These are phyloP conservation scores for Ceratobasidium sp. DNA, from an alignment of 1,284 basidiomycete species.

Conservation along the genomic window DNA sequence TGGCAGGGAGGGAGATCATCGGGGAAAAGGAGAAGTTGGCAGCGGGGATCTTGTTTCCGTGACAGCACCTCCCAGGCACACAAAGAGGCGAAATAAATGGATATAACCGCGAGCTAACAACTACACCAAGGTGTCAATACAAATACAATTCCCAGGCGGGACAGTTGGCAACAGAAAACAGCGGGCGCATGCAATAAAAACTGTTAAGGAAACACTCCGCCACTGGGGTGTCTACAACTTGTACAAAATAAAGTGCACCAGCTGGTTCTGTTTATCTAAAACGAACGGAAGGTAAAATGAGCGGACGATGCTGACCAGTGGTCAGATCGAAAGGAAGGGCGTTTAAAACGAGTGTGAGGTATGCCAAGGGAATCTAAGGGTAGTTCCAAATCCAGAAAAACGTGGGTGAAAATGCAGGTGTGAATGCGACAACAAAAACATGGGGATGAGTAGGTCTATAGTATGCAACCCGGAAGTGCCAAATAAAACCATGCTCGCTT, in stretches of 20 bases:
- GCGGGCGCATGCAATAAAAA: conserved; percentile 19
- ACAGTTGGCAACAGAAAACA: neutral
- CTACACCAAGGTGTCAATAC: conserved; percentile 30
- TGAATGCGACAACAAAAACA: conserved; percentile 35
- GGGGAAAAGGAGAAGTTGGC: too few species aligned
- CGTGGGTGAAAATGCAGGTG: too few species aligned
- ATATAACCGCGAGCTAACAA: conserved; percentile 31
- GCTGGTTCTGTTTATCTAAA: conserved; percentile 29
- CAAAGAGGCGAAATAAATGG: conserved; percentile 30
- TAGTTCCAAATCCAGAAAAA: neutral
- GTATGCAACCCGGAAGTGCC: conserved; percentile 18
- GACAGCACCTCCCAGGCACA: conserved; percentile 5
- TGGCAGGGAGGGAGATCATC: too few species aligned
- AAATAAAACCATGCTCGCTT: neutral
- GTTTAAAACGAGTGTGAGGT: conserved; percentile 41
- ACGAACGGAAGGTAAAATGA: conserved; percentile 26
- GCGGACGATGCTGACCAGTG: conserved; percentile 21
- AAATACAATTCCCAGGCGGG: conserved; percentile 30
- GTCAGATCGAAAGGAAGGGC: conserved; percentile 24
- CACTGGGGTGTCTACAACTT: conserved; percentile 25
- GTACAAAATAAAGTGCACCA: conserved; percentile 5
- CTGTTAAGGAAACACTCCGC: conserved; percentile 4
- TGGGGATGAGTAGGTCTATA: conserved; percentile 25
- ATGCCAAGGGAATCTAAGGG: conserved; percentile 21
- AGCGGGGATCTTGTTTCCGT: too few species aligned